These are phyloP conservation scores for Rhizophora mangle DNA, from an alignment of 345 rosid species.

Conservation along the genomic window DNA sequence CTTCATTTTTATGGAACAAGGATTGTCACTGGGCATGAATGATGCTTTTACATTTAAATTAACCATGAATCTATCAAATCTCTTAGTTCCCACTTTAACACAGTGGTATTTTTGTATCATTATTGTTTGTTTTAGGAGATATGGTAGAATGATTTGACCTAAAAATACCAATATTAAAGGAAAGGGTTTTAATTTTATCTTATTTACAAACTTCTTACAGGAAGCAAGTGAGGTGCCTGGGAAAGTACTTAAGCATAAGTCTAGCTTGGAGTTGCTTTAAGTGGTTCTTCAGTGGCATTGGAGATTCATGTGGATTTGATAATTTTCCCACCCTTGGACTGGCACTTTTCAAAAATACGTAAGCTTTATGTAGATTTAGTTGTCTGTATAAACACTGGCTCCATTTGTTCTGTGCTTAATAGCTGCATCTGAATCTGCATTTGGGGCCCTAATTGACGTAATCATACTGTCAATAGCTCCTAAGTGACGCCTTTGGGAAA, in stretches of 20 bases:
- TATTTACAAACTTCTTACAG: conserved; percentile 37
- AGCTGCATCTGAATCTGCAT: background rate
- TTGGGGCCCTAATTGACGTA: background rate
- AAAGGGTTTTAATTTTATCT: background rate
- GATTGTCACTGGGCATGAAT: too few relatives aligned
- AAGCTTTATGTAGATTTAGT: conserved; percentile 28
- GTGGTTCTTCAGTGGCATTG: conserved; percentile 96
- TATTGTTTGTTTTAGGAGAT: too few relatives aligned
- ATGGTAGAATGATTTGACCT: background rate
- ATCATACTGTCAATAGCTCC: background rate
- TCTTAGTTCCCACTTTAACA: too few relatives aligned
- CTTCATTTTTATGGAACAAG: too few relatives aligned
- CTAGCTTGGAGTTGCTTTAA: conserved; percentile 94
- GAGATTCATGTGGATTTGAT: conserved; percentile 93
- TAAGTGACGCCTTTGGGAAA: too few relatives aligned
- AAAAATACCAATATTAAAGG: background rate
- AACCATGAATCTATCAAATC: too few relatives aligned
- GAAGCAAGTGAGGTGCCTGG: conserved; percentile 82
- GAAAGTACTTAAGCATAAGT: conserved; percentile 85
- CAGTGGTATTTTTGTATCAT: too few relatives aligned
- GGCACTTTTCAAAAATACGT: conserved; percentile 78
- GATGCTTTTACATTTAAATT: too few relatives aligned
- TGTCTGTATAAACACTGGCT: background rate
- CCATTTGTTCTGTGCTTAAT: background rate
- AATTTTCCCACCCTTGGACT: conserved; percentile 87